phyloP scores from a whole-genome alignment of 2,329 filamentous ascomycete species.

The Penicillium capsulatum region DNA sequence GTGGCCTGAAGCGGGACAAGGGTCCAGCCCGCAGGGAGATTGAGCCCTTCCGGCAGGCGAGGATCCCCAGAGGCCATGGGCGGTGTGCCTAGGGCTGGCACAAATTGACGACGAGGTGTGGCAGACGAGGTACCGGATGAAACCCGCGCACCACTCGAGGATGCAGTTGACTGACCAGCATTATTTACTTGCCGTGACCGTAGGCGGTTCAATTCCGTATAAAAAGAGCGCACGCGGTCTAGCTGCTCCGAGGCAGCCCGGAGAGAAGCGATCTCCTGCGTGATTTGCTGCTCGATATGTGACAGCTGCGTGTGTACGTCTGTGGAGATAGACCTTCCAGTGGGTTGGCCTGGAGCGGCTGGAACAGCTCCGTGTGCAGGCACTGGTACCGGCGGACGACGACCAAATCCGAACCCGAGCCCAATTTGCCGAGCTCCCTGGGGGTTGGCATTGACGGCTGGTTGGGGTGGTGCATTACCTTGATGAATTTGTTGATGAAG shows the following conservation, averaged over 20 bases:
- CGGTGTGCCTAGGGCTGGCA: slow-evolving; percentile 27
- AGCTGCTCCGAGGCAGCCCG: slow-evolving; percentile 64
- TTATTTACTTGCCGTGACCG: slow-evolving; percentile 47
- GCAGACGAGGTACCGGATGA: slow-evolving; percentile 17
- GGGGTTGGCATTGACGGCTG: slow-evolving; percentile 28
- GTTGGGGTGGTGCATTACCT: slow-evolving; percentile 45
- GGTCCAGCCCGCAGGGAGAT: slow-evolving; percentile 49
- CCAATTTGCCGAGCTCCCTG: slow-evolving; percentile 38
- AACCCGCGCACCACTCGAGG: slow-evolving; percentile 13
- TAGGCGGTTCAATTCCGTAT: slow-evolving; percentile 63
- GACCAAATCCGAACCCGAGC: slow-evolving; percentile 42
- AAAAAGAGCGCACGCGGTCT: slow-evolving; percentile 62
- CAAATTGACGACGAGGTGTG: slow-evolving; percentile 27
- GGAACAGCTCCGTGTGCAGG: slow-evolving; percentile 12
- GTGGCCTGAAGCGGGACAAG: slow-evolving; percentile 29
- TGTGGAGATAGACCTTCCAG: slow-evolving; percentile 15
- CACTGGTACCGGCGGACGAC: slow-evolving; percentile 24
- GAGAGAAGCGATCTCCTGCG: slow-evolving; percentile 62
- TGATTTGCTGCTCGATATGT: slow-evolving; percentile 64
- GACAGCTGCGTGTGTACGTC: slow-evolving; percentile 58
- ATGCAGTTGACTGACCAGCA: slow-evolving; percentile 4
- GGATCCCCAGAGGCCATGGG: slow-evolving; percentile 42
- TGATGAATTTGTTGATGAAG: slow-evolving; percentile 59
- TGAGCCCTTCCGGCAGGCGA: slow-evolving; percentile 49
- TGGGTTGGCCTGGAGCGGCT: slow-evolving; percentile 5